Evolutionary conservation across 2,329 filamentous ascomycete genomes (phyloP), one percentile per base, ranked within the genome.

Genomic region (Colletotrichum acutatum): DNA sequence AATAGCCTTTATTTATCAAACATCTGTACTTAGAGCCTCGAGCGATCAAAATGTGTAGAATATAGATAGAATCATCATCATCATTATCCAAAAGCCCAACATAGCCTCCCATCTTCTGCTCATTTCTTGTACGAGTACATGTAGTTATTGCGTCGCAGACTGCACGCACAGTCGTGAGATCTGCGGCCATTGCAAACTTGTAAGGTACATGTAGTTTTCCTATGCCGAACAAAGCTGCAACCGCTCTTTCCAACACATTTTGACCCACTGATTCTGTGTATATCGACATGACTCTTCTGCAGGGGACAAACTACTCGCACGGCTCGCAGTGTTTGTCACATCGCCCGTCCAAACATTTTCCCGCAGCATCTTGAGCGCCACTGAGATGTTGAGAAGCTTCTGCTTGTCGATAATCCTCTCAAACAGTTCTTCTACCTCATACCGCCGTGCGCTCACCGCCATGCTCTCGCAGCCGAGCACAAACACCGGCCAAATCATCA

Each of bases 401-500:
- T 73, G 32, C 54, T 70, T 73, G n/a, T 60, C 56, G 14, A 73
- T 7, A 46, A 73, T 73, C 12, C 49, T 52, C n/a, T 71, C 56
- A 19, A 70, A 62, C 1, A 34, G 14, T 6, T 26, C 24, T 52
- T 61, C 60, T 6, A 68, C 22, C 1, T 24, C 16, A n/a, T 66
- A 32, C n/a, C 30, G 60, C 4, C 66, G 32, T 14, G 66, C 26
- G 30, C 42, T 58, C 3, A n/a, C n/a, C 28, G 52, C 46, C 26
- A 62, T 52, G 16, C 42, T 58, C 52, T 72, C 72, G 22, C 72
- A 72, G 0, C 68, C 72, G 8, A 74, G 56, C 8, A 68, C 59
- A 37, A 71, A 72, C 26, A 61, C 24, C 2, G 72, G 72, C 72
- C 72, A 74, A 4, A 72, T 52, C 68, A 74, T 72, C 52, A 72